These are phyloP conservation scores for Boletales sp. DNA, from an alignment of 768 basidiomycete genomes.

Conservation along the genomic window DNA sequence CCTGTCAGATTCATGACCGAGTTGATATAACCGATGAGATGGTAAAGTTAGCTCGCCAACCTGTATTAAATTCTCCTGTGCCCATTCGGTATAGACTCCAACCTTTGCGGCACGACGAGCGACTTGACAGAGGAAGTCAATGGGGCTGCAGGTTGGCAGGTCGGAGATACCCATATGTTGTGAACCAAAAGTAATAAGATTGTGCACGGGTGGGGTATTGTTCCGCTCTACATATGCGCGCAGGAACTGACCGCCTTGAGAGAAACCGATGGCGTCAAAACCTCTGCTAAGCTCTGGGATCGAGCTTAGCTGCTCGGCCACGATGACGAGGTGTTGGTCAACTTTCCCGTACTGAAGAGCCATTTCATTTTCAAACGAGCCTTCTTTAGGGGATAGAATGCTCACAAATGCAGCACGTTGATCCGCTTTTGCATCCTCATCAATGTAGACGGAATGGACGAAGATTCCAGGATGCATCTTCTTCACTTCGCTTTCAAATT, in stretches of 20 bases:
- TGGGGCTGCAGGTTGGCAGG: conserved; percentile 58
- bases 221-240: conserved; percentile 79
- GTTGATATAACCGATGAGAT: background rate
- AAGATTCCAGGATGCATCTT: conserved; percentile 72
- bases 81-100: conserved; percentile 73
- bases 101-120: conserved; percentile 58
- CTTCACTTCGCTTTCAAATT: conserved; percentile 57
- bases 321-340: conserved; percentile 62
- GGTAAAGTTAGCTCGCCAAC: conserved; percentile 31
- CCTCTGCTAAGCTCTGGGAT: conserved; percentile 65
- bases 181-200: conserved; percentile 83
- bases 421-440: conserved; percentile 59
- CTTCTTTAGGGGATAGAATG: conserved; percentile 14
- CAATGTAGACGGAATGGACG: conserved; percentile 69
- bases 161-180: conserved; percentile 87
- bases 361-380: conserved; percentile 3
- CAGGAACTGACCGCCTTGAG: conserved; percentile 87
- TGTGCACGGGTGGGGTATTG: conserved; percentile 70
- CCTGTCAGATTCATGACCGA: conserved; percentile 38
- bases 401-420: conserved; percentile 70
- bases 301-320: conserved; percentile 58
- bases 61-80: conserved; percentile 72
- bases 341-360: conserved; percentile 68
- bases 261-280: conserved; percentile 87
- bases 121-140: conserved; percentile 67